A percentile compares a stretch with the other conserved stretches of the same genome.
These are phyloP conservation scores for Fennellomyces sp. DNA, from an alignment of 371 early-diverging fungal species.

Conservation along the genomic window DNA sequence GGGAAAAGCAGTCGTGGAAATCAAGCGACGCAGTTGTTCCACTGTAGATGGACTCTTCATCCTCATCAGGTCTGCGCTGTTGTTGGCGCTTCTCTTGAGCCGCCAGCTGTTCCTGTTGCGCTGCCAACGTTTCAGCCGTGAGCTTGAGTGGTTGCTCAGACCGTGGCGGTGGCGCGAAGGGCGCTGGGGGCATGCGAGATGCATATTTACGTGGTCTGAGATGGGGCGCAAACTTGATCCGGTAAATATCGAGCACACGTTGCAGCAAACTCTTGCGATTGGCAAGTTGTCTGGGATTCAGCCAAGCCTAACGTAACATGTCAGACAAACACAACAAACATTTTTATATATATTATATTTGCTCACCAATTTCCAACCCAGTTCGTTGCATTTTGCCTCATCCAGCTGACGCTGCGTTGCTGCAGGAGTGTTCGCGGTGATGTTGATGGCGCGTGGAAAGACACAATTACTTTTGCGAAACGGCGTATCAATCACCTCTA, in stretches of 20 bases:
- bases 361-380: constrained; percentile 53
- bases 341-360: background rate
- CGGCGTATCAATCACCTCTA: constrained; percentile 35
- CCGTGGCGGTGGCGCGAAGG: constrained; percentile 18
- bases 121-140: constrained; percentile 16
- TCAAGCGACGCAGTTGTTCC: constrained; percentile 50
- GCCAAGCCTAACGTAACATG: constrained; percentile 33
- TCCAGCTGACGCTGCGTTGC: constrained; percentile 37
- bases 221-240: constrained; percentile 40
- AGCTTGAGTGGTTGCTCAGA: constrained; percentile 12
- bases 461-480: constrained; percentile 50
- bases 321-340: background rate
- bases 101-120: constrained; percentile 18
- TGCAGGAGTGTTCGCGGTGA: constrained; percentile 23
- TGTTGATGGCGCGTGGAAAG: constrained; percentile 45
- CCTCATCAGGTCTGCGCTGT: constrained; percentile 3
- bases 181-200: constrained; percentile 35
- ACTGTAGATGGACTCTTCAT: constrained; percentile 26
- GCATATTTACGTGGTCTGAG: constrained; percentile 43
- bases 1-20: constrained; percentile 52
- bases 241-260: constrained; percentile 45
- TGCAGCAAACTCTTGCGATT: constrained; percentile 49
- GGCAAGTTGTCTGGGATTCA: constrained; percentile 51
- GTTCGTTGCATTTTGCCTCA: constrained; percentile 49
- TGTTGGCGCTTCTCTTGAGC: constrained; percentile 12